Evolutionary conservation across 768 basidiomycete genomes (phyloP), one percentile per base, ranked within the genome.

Genomic region (Hygrophoropsis aurantiaca): DNA sequence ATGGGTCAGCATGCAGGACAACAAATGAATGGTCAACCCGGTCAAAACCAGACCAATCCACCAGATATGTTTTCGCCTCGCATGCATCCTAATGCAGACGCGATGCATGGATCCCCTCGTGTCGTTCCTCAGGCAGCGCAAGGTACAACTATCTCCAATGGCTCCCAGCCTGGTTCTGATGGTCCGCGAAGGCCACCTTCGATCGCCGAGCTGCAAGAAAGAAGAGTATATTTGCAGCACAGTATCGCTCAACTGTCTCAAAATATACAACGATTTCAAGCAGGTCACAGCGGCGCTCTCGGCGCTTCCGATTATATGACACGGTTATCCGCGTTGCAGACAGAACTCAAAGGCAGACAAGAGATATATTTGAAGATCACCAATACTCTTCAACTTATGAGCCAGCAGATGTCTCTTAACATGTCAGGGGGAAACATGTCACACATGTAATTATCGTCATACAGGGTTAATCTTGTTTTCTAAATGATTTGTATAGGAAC

Each of bases 21-120:
- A n/a, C 49, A 56, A 11, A 52, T 69, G 18, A 57, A 60, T 42
- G 56, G 52, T 48, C 73, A 71, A 30, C 60, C 64, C 27, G 59
- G 63, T 26, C 62, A 73, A 51, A 73, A 67, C 47, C 77, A 73
- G 49, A 42, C 65, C 0, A 53, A 69, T 18, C 55, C 69, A 8
- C 52, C 64, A 18, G 80, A 81, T 46, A 71, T 78, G 54, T 81
- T 82, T 58, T 62, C 78, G 7, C 66, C 77, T n/a, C 68, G 67
- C 20, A 70, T 78, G 64, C 61, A 55, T 11, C 44, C 62, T 23
- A 62, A 62, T 24, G 55, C 67, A 52, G 75, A 78, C 21, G 71
- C 67, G 21, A 69, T 81, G 57, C 78, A 74, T 9, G 69, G 75
- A 5, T 78, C 78, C 23, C 82, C 77, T n/a, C 70, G 74, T 62